Base-by-base conservation (phyloP, 2,329 filamentous ascomycete genomes). In the Fusarium anguioides region DNA sequence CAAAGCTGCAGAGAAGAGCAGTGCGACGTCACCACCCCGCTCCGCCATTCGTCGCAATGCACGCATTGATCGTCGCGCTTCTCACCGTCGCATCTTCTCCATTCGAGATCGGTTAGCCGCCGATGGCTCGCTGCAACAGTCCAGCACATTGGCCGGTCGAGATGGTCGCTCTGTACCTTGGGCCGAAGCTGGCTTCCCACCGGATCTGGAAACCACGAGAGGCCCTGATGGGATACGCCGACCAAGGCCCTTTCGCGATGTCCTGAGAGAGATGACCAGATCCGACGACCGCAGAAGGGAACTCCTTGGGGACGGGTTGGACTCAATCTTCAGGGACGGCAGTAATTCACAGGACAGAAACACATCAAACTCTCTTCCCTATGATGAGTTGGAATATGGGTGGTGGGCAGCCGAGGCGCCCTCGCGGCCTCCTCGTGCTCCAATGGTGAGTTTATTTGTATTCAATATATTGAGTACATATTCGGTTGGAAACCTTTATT, bases 31-130 rank as follows among this genome's bases (percentile, higher is more conserved):
- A 23, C 74, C 75, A 36, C 68, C 75, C 41, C 81, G 81, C 46
- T 79, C 81, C 12, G 71, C 77, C n/a, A 82, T 83, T 36, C 78
- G 81, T 46, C 81, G 80, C 54, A 49, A 68, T 21, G 72, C 69
- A 52, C 79, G 74, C 23, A 46, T 40, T 36, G 78, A 81, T 27
- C 73, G 73, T 26, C 75, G 73, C 51, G 68, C 75, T n/a, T 68
- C 66, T 18, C 52, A 72, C 18, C 73, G 76, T 24, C 72, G 76
- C 11, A 71, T 75, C 29, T 70, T 71, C 23, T 52, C 71, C 15
- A 59, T 71, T 33, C 75, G 72, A 27, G 71, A 75, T n/a, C 60
- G 68, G 18, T 17, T 72, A 10, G 27, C 56, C 31, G 31, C 31
- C 31, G 63, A 50, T 49, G 65, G 49, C 8, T 39, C 52, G 14